Evolutionary conservation across 2,329 filamentous ascomycete species (phyloP), one percentile per base, ranked within the genome.

Genomic region (Hypocrella siamensis): DNA sequence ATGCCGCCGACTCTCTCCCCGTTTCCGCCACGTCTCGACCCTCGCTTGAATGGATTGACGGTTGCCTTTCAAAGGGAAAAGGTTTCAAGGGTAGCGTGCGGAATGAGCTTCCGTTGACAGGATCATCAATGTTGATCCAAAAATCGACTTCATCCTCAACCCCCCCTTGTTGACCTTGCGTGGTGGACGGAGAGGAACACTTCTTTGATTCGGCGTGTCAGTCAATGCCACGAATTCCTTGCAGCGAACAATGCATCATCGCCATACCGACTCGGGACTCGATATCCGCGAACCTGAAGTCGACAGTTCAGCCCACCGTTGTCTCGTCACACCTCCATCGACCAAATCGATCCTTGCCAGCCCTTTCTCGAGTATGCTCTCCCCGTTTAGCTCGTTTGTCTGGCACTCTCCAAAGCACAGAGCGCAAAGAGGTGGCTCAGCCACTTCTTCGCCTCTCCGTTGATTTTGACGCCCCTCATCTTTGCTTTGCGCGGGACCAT

Each of bases 91-190:
- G 57, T 32, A 56, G 58, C 2, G 64, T 61, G 37, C 51, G 54
- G 42, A 70, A 71, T 3, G 60, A 52, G 4, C 53, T 49, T 8
- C 55, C 47, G 11, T 60, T 55, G 9, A 70, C 37, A 0, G 68
- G 67, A 37, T 72, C 59, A 18, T 50, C 48, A 4, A 67, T 56
- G 21, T 63, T 60, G 6, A 71, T 57, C 45, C 67, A 71, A 5
- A 70, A 58, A 2, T 26, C 15, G 25, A 10, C 25, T 7, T 26
- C n/a, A 14, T 14, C 25, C n/a, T 26, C 25, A 7, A 14, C n/a
- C 7, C n/a, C n/a, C n/a, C 25, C 25, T n/a, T 7, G 11, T 4
- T 14, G 9, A 10, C 25, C n/a, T 26, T 26, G 11, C 25, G 8
- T 4, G 8, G 21, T 12, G 21, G 8, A 8, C 21, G 21, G 21